phyloP scores from a whole-genome alignment of 176 grass and related monocot genomes.

The Avena eriantha region DNA sequence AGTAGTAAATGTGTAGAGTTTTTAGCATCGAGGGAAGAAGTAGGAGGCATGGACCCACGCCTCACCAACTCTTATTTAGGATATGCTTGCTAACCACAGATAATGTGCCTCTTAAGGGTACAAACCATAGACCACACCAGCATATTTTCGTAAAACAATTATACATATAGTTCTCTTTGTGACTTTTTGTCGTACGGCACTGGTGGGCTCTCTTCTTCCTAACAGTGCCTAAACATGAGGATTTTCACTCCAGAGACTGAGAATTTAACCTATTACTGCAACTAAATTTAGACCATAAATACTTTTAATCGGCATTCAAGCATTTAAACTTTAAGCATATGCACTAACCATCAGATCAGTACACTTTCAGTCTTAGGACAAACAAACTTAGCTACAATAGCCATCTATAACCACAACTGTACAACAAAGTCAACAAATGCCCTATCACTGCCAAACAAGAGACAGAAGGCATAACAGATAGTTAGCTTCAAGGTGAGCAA shows the following conservation, averaged over 20 bases:
- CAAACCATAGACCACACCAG: not conserved
- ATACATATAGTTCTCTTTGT: not conserved
- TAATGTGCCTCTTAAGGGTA: not conserved
- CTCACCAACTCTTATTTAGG: not conserved
- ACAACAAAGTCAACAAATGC: not conserved
- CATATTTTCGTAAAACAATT: not conserved
- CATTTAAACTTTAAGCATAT: constrained; percentile 7
- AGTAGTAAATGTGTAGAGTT: not conserved
- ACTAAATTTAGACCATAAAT: not conserved
- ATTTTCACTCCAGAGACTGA: constrained; percentile 10
- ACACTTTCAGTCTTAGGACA: not conserved
- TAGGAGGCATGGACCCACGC: not conserved
- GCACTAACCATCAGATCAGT: not conserved
- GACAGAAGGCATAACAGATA: not conserved
- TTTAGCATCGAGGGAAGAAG: not conserved
- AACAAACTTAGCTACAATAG: constrained; percentile 14
- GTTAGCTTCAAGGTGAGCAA: not conserved
- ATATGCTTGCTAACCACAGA: not conserved
- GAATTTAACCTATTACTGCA: not conserved
- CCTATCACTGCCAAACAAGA: not conserved
- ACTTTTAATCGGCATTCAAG: not conserved
- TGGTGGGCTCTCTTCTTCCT: not conserved
- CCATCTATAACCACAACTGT: not conserved
- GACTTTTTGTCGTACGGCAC: not conserved
- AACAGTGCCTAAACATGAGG: not conserved